A percentile compares a stretch with the other conserved stretches of the same genome.
Conservation (phyloP, 441 rosid genomes). For the Geranium incanum region DNA sequence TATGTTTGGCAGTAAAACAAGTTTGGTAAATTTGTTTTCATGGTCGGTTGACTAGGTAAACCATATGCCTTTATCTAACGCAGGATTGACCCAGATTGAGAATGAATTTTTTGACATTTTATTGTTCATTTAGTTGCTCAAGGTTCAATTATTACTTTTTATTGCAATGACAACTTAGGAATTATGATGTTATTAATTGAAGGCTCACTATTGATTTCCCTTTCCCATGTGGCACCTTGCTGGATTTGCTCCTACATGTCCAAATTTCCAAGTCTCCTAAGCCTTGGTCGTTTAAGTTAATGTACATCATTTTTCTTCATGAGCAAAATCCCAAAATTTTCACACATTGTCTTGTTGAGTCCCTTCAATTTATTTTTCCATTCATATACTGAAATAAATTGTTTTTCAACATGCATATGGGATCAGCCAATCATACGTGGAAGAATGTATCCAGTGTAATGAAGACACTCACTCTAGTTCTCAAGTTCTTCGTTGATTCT, state of each 20-base stretch:
- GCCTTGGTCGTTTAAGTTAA: neutral
- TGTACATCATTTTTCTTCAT: neutral
- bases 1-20: neutral
- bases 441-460: conserved; percentile 35
- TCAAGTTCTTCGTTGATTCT: conserved; percentile 65
- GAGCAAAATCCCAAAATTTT: neutral
- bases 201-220: neutral
- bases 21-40: neutral
- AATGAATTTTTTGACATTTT: neutral
- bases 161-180: neutral
- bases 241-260: neutral
- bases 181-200: neutral
- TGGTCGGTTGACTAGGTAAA: neutral
- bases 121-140: neutral
- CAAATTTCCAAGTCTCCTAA: neutral
- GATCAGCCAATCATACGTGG: conserved; percentile 30
- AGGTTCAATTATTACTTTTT: neutral
- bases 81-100: neutral
- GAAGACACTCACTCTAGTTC: conserved; percentile 55
- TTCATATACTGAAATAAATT: conserved; percentile 11
- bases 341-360: neutral
- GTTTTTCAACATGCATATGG: conserved; percentile 27
- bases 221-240: neutral
- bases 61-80: neutral
- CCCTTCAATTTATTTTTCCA: neutral